Conservation (phyloP, 2,329 filamentous ascomycete species). For the Exophiala sideris region DNA sequence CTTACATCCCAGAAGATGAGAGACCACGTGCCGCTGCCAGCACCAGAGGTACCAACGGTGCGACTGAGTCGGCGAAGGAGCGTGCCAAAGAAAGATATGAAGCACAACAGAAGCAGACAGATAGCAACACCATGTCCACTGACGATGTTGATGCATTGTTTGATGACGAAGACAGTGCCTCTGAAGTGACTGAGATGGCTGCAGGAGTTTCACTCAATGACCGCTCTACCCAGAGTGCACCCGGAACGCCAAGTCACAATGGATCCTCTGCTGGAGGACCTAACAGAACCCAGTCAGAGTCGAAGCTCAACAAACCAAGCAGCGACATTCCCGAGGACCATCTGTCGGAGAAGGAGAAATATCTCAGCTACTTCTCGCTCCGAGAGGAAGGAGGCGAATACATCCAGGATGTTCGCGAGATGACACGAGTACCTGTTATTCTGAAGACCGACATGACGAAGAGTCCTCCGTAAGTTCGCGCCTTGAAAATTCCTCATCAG, state of each 20-base stretch:
- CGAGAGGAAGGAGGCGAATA: constrained; percentile 91
- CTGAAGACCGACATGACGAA: constrained; percentile 97
- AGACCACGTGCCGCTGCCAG: constrained; percentile 77
- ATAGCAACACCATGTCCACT: constrained; percentile 89
- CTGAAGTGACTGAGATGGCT: constrained; percentile 85
- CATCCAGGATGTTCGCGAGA: constrained; percentile 97
- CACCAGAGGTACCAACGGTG: constrained; percentile 70
- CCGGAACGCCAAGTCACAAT: constrained; percentile 80
- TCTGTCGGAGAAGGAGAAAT: constrained; percentile 92
- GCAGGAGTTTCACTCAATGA: constrained; percentile 86
- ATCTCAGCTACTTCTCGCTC: constrained; percentile 81
- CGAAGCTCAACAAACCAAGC: constrained; percentile 70
- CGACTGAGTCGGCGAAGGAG: constrained; percentile 76
- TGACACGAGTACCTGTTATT: constrained; percentile 96
- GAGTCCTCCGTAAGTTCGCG: constrained; percentile 89
- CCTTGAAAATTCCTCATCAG: neutral
- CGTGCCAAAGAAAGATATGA: constrained; percentile 85
- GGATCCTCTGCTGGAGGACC: constrained; percentile 65
- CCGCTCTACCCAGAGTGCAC: constrained; percentile 91
- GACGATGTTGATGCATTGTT: constrained; percentile 95
- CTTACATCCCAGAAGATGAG: constrained; percentile 95
- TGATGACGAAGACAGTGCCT: constrained; percentile 84
- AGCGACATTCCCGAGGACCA: constrained; percentile 73
- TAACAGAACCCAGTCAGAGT: constrained; percentile 88
- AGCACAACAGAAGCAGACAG: constrained; percentile 85